Evolutionary conservation across 129 eudicot species (phyloP), one percentile per base, ranked within the genome.

Genomic region (Lactuca sativa): DNA sequence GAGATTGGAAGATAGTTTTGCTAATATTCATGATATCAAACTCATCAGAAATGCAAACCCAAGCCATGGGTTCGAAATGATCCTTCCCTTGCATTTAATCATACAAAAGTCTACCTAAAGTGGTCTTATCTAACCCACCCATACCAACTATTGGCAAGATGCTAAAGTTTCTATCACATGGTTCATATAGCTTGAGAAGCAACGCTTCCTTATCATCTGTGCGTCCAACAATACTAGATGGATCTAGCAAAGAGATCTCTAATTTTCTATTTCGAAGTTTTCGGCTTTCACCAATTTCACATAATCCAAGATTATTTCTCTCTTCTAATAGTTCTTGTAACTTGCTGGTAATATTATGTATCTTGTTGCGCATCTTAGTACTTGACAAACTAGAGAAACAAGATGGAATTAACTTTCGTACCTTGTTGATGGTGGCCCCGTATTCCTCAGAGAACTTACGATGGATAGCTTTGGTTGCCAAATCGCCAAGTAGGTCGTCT

Each of bases 381-480:
- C 25, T 12, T 60, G 66, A 48, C 2, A 61, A 4, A 38, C 73
- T 6, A 77, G 72, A 17, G 75, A 77, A 71, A 80, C 80, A 37
- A 25, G 30, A 25, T 25, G 30, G 30, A 25, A 25, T 25, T 0
- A 61, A 48, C 66, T 61, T 61, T 61, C 49, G 36, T 61, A 61
- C 49, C 49, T 61, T 61, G 66, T 18, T 25, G 30, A 25, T 6
- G 6, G 66, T 4, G 49, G 37, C 3, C 34, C 37, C 66, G 1
- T 31, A 36, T 40, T 40, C 44, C 44, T 40, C 44, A 7, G 44
- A 2, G 44, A 40, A 40, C 44, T 40, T 7, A 40, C 31, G 66
- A 36, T 36, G 31, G 49, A 61, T 7, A 6, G 66, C 66, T 36
- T 36, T 48, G 5, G 66, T 61, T 33, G 47, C 48, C 49, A n/a